Evolutionary conservation across 768 basidiomycete species (phyloP).

Genomic region (Ephemerocybe angulata): DNA sequence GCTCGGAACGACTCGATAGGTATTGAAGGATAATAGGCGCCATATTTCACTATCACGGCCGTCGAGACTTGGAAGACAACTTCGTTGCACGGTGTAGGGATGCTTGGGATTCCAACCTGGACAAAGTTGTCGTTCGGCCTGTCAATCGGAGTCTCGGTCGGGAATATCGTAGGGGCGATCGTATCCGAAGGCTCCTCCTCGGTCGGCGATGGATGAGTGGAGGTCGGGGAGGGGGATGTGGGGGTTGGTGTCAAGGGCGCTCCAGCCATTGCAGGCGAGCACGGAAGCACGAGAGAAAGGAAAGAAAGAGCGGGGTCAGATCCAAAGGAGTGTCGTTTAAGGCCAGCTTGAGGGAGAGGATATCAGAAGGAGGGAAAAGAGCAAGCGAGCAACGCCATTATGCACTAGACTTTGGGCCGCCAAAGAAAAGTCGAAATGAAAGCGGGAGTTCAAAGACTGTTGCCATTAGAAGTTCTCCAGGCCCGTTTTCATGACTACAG

Average conservation of each 20-base stretch:
- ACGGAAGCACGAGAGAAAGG: background rate
- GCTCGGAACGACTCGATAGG: conserved; percentile 47
- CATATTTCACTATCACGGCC: conserved; percentile 46
- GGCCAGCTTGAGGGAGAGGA: background rate
- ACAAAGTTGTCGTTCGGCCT: conserved; percentile 16
- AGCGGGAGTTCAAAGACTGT: background rate
- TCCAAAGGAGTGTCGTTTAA: background rate
- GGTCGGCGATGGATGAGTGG: background rate
- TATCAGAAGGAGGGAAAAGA: background rate
- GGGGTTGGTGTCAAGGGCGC: background rate
- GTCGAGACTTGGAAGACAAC: conserved; percentile 51
- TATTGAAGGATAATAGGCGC: conserved; percentile 36
- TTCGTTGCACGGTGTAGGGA: conserved; percentile 32
- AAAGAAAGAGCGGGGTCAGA: background rate
- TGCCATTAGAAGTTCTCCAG: background rate
- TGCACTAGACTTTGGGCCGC: too few relatives aligned
- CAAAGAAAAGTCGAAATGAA: background rate
- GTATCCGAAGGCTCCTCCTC: background rate
- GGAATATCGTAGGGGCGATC: background rate
- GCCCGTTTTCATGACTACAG: conserved; percentile 5
- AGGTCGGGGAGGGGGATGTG: background rate
- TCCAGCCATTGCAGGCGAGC: background rate
- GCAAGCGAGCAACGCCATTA: background rate
- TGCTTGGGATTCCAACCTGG: conserved; percentile 31
- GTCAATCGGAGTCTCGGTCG: background rate